phyloP scores from a whole-genome alignment of 805 yeast species.

The Monosporozyma siamensis region DNA sequence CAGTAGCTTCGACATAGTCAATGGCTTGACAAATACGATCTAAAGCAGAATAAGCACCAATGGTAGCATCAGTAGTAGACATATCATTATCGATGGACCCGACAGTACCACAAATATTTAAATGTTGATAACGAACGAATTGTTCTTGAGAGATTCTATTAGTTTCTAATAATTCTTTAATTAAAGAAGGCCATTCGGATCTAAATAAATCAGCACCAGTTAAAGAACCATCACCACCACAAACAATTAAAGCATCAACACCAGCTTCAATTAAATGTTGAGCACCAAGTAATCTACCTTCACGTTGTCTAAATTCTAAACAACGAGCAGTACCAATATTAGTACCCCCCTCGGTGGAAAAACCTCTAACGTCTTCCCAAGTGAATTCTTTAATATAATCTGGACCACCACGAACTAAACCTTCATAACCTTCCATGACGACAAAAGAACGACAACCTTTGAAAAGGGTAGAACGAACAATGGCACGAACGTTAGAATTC shows the following conservation, averaged over 20 bases:
- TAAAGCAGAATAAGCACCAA: slow-evolving; percentile 71
- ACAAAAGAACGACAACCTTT: slow-evolving; percentile 59
- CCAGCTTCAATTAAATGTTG: slow-evolving; percentile 59
- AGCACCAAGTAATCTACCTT: slow-evolving; percentile 56
- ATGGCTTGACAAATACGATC: slow-evolving; percentile 63
- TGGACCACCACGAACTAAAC: slow-evolving; percentile 56
- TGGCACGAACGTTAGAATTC: slow-evolving; percentile 70
- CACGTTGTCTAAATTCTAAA: slow-evolving; percentile 53
- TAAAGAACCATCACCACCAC: slow-evolving; percentile 79
- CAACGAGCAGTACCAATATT: slow-evolving; percentile 73
- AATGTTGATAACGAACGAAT: slow-evolving; percentile 40
- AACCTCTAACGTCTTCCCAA: slow-evolving; percentile 69
- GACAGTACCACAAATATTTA: slow-evolving; percentile 65
- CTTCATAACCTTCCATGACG: slow-evolving; percentile 66
- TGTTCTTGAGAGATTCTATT: slow-evolving; percentile 40
- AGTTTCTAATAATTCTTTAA: slow-evolving; percentile 44
- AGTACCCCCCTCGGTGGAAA: slow-evolving; percentile 66
- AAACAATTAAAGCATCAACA: slow-evolving; percentile 67
- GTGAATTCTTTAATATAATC: slow-evolving; percentile 46
- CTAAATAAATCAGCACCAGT: slow-evolving; percentile 77
- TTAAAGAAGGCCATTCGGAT: slow-evolving; percentile 66
- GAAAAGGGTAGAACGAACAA: slow-evolving; percentile 57
- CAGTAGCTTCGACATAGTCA: slow-evolving; percentile 79
- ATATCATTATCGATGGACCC: slow-evolving; percentile 82
- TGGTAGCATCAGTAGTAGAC: slow-evolving; percentile 78